Percentiles rank a stretch among this genome's conserved stretches.
Evolutionary conservation across 352 stramenopile genomes (phyloP).

Genomic region (Globisporangium uncinulatum): DNA sequence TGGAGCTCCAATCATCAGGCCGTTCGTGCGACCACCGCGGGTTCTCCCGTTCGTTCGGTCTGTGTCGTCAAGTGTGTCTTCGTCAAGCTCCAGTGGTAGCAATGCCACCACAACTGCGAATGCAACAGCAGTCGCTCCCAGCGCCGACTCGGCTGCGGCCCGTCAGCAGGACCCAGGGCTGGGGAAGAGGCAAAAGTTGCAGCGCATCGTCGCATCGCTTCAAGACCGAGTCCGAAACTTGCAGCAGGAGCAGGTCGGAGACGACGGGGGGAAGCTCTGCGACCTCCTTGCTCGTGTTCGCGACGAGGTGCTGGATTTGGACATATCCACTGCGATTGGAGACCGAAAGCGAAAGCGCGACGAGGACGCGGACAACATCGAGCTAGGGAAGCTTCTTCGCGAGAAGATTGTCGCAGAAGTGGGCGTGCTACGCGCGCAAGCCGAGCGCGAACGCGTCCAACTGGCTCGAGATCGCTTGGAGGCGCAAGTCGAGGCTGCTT

Average conservation of each 20-base stretch:
- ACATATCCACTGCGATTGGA: constrained; percentile 6
- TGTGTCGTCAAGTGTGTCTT: too few relatives aligned
- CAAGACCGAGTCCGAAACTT: constrained; percentile 7
- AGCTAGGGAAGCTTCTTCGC: constrained; percentile 14
- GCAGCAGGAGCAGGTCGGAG: constrained; percentile 5
- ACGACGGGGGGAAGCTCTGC: constrained; percentile 1
- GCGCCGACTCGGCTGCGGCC: background rate
- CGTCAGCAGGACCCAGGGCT: too few relatives aligned
- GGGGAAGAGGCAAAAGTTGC: background rate
- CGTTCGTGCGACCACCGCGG: constrained; percentile 6
- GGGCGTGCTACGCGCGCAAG: constrained; percentile 19
- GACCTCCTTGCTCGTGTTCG: constrained; percentile 16
- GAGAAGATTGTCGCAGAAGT: constrained; percentile 14
- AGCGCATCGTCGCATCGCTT: constrained; percentile 7
- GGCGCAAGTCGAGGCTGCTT: constrained; percentile 22
- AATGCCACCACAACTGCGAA: background rate
- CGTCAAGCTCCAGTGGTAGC: background rate
- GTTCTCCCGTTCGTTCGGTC: constrained; percentile 5
- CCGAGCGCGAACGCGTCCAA: constrained; percentile 18
- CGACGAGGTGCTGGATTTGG: constrained; percentile 21
- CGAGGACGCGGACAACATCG: constrained; percentile 11
- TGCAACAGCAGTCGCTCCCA: too few relatives aligned
- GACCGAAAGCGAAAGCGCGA: constrained; percentile 16
- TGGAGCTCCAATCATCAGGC: background rate
- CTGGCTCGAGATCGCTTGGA: constrained; percentile 26